Percentiles rank a stretch among this genome's conserved stretches.
Conservation (phyloP, 2,329 filamentous ascomycete species). For the Phoma sp. region DNA sequence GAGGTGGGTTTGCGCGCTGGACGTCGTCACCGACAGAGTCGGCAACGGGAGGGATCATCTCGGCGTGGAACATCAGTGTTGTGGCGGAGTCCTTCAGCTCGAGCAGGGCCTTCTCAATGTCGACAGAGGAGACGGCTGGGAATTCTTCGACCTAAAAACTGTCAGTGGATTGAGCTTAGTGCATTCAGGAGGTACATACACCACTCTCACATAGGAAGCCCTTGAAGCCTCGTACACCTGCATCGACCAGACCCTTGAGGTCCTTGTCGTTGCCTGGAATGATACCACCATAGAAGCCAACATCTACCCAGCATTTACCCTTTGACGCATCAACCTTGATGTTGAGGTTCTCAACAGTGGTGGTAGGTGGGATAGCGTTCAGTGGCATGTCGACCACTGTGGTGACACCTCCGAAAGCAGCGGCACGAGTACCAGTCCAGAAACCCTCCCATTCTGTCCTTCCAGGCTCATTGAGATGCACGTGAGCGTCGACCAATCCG, state of each 20-base stretch:
- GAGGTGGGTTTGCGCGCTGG: constrained; percentile 71
- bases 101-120: constrained; percentile 81
- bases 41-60: constrained; percentile 92
- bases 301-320: constrained; percentile 96
- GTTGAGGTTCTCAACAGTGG: constrained; percentile 79
- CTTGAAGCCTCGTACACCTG: constrained; percentile 94
- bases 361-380: constrained; percentile 96
- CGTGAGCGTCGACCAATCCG: constrained; percentile 93
- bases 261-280: constrained; percentile 87
- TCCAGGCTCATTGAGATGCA: constrained; percentile 96
- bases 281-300: constrained; percentile 97
- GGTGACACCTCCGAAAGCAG: constrained; percentile 93
- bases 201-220: constrained; percentile 97
- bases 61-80: constrained; percentile 98
- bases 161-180: not conserved
- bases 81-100: constrained; percentile 82
- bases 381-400: constrained; percentile 98
- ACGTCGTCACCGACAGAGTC: constrained; percentile 81
- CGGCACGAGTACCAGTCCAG: constrained; percentile 90
- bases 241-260: constrained; percentile 79
- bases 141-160: constrained; percentile 83
- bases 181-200: constrained; percentile 64
- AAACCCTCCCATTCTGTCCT: constrained; percentile 99
- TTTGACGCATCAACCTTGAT: constrained; percentile 85
- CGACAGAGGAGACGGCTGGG: constrained; percentile 81